A percentile compares a stretch with the other conserved stretches of the same genome.
Evolutionary conservation across 2,329 filamentous ascomycete genomes (phyloP).

Genomic region (Cordyceps tenuipes): DNA sequence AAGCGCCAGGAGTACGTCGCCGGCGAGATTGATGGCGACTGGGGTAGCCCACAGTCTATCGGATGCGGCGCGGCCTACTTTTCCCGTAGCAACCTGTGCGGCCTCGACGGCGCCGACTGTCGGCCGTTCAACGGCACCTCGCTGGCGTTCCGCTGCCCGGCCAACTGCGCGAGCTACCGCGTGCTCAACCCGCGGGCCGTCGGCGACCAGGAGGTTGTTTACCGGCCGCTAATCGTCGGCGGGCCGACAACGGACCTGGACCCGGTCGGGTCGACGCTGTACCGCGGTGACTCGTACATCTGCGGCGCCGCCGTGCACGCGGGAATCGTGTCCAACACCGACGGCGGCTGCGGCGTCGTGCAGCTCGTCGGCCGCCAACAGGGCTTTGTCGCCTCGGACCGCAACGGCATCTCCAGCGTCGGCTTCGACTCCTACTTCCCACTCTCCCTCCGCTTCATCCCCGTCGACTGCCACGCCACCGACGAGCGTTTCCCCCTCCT

Average conservation of each 20-base stretch:
- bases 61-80: conserved; percentile 64
- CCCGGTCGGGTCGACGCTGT: conserved; percentile 41
- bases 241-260: conserved; percentile 42
- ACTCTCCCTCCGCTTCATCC: conserved; percentile 70
- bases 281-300: conserved; percentile 84
- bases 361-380: conserved; percentile 60
- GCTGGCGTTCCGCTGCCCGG: conserved; percentile 68
- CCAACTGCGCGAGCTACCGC: conserved; percentile 57
- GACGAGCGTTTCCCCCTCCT: conserved; percentile 83
- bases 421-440: conserved; percentile 86
- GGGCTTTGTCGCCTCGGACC: conserved; percentile 53
- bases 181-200: conserved; percentile 68
- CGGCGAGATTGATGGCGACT: conserved; percentile 56
- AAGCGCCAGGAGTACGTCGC: conserved; percentile 53
- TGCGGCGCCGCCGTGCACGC: conserved; percentile 80
- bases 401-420: conserved; percentile 68
- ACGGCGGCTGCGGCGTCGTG: conserved; percentile 77
- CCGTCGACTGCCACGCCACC: conserved; percentile 56
- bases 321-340: conserved; percentile 61
- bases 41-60: conserved; percentile 57
- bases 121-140: conserved; percentile 64
- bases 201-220: conserved; percentile 58
- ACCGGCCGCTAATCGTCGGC: conserved; percentile 59
- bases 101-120: conserved; percentile 65
- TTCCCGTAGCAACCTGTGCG: conserved; percentile 62